Conservation (phyloP, 805 yeast species). For the Lachancea nothofagi region DNA sequence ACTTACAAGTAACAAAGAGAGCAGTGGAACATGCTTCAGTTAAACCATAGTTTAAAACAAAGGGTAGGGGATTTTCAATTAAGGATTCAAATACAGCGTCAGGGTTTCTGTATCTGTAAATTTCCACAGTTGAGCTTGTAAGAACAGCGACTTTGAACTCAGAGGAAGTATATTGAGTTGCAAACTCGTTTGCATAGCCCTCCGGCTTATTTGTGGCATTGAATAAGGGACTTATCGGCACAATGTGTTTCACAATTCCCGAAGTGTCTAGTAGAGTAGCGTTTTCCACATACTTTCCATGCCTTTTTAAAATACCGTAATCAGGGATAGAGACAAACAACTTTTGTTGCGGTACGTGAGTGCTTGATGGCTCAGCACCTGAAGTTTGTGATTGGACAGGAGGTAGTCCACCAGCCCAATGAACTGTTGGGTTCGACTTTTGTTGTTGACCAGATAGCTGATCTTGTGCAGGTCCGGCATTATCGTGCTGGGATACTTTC, state of each 20-base stretch:
- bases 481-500: constrained; percentile 25
- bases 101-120: constrained; percentile 74
- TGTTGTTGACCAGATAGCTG: constrained; percentile 10
- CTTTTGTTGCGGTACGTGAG: constrained; percentile 31
- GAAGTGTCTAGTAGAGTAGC: constrained; percentile 65
- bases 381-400: neutral
- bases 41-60: constrained; percentile 73
- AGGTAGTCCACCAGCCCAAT: neutral
- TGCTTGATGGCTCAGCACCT: constrained; percentile 3
- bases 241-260: constrained; percentile 64
- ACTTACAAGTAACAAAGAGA: constrained; percentile 73
- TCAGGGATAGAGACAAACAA: constrained; percentile 78
- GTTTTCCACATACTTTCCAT: constrained; percentile 68
- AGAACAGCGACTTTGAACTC: constrained; percentile 74
- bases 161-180: constrained; percentile 70
- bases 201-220: constrained; percentile 67
- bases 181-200: constrained; percentile 81
- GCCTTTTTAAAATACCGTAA: constrained; percentile 73
- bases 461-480: neutral
- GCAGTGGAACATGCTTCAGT: constrained; percentile 90
- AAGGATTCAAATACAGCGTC: constrained; percentile 68
- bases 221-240: constrained; percentile 63
- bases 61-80: constrained; percentile 63
- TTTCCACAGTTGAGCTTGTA: constrained; percentile 71
- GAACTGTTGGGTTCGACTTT: constrained; percentile 27